Evolutionary conservation across 2,329 filamentous ascomycete species (phyloP).

Genomic region (Scortechinia acanthostroma): DNA sequence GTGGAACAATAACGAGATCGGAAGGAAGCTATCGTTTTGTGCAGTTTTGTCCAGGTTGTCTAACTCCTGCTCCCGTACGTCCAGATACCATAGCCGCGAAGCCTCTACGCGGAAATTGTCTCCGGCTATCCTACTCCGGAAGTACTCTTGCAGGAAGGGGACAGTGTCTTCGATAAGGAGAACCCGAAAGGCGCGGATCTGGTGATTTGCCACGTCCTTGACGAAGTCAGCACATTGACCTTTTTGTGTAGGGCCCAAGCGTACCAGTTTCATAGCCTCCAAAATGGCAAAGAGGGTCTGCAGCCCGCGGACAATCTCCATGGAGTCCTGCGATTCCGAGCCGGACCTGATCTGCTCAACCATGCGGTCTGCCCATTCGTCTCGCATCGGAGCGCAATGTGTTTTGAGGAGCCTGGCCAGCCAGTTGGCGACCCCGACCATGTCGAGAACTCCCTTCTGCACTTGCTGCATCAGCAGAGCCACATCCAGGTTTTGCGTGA

Average conservation of each 20-base stretch:
- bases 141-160: constrained; percentile 7
- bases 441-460: constrained; percentile 46
- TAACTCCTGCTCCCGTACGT: constrained; percentile 4
- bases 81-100: constrained; percentile 17
- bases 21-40: constrained; percentile 14
- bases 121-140: constrained; percentile 5
- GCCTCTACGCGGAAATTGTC: not conserved
- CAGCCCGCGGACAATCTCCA: constrained; percentile 42
- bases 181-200: constrained; percentile 38
- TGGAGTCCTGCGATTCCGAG: constrained; percentile 32
- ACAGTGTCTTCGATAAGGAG: not conserved
- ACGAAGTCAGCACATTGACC: constrained; percentile 4
- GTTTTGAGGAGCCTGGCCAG: constrained; percentile 47
- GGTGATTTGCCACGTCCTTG: constrained; percentile 29
- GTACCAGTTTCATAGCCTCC: constrained; percentile 26
- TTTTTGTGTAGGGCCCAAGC: constrained; percentile 4
- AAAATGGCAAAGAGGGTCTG: constrained; percentile 46
- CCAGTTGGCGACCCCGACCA: constrained; percentile 47
- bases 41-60: constrained; percentile 5
- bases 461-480: constrained; percentile 54
- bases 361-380: constrained; percentile 50
- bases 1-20: constrained; percentile 32
- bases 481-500: constrained; percentile 49
- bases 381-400: constrained; percentile 59
- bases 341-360: constrained; percentile 40